Conservation (phyloP, 2,329 filamentous ascomycete species). For the Neospermospora avenae region DNA sequence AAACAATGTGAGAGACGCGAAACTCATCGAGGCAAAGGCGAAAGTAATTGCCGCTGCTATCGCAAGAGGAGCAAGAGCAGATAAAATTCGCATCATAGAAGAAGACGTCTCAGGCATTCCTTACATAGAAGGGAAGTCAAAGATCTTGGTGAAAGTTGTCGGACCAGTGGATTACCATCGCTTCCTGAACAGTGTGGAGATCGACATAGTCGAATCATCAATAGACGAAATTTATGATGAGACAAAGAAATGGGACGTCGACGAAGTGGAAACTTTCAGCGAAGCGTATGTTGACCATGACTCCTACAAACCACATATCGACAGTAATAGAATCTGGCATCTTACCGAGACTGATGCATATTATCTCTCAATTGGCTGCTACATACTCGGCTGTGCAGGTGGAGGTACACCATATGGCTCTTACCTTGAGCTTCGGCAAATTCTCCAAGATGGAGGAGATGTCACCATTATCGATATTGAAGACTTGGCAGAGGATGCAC, state of each 20-base stretch:
- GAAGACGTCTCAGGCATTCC: slow-evolving; percentile 5
- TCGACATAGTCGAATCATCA: background rate
- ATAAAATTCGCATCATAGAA: background rate
- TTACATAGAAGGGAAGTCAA: slow-evolving; percentile 7
- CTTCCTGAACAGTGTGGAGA: background rate
- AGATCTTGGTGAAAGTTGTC: slow-evolving; percentile 8
- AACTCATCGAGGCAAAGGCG: background rate
- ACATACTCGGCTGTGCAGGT: slow-evolving; percentile 5
- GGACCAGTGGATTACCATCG: slow-evolving; percentile 4
- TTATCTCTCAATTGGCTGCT: background rate
- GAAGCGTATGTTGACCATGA: background rate
- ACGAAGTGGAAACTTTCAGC: background rate
- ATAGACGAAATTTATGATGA: background rate
- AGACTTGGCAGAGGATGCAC: background rate
- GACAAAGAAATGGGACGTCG: background rate
- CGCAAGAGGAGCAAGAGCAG: slow-evolving; percentile 2
- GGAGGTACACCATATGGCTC: slow-evolving; percentile 1
- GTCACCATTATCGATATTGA: slow-evolving; percentile 4
- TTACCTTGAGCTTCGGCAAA: background rate
- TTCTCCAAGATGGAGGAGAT: background rate
- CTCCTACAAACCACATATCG: background rate
- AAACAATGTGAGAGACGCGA: background rate
- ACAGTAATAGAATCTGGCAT: slow-evolving; percentile 4
- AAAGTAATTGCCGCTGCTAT: background rate
- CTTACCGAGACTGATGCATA: slow-evolving; percentile 1